Conservation (phyloP, 352 stramenopile species). For the Globisporangium echinulatum region DNA sequence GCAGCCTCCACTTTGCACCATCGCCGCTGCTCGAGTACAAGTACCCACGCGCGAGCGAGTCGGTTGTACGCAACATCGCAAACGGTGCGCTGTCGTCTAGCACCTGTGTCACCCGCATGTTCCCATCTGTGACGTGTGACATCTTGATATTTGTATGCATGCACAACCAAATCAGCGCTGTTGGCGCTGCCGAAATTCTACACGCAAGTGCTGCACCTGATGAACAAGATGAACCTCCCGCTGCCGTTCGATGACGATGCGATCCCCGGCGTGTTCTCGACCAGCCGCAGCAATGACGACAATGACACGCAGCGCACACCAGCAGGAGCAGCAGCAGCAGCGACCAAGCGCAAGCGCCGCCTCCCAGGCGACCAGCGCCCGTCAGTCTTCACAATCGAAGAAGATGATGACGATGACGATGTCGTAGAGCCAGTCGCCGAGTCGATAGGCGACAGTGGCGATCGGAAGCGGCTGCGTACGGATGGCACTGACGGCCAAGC, state of each 20-base stretch:
- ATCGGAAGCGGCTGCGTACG: not conserved
- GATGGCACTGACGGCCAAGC: not conserved
- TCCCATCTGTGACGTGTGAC: too few species aligned
- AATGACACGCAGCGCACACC: slow-evolving; percentile 6
- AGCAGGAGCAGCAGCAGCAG: not conserved
- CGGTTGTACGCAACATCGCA: slow-evolving; percentile 80
- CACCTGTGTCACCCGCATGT: too few species aligned
- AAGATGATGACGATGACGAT: slow-evolving; percentile 22
- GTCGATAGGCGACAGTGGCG: not conserved
- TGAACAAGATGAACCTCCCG: slow-evolving; percentile 91
- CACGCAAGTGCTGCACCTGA: slow-evolving; percentile 87
- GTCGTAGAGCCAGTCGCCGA: not conserved
- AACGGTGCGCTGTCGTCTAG: slow-evolving; percentile 43
- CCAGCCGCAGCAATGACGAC: not conserved
- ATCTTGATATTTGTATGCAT: too few species aligned
- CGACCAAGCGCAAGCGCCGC: slow-evolving; percentile 16
- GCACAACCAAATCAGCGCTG: slow-evolving; percentile 33
- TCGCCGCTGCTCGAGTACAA: slow-evolving; percentile 85
- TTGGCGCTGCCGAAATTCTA: slow-evolving; percentile 85
- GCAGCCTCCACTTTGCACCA: slow-evolving; percentile 77
- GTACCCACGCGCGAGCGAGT: slow-evolving; percentile 72
- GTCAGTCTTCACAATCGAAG: slow-evolving; percentile 27
- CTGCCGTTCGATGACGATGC: slow-evolving; percentile 64
- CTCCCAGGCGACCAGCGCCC: slow-evolving; percentile 2
- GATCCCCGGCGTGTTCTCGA: slow-evolving; percentile 63